Percentiles rank a stretch among this genome's conserved stretches.
Conservation (phyloP, 2,329 filamentous ascomycete genomes). For the Microdochium trichocladiopsis region DNA sequence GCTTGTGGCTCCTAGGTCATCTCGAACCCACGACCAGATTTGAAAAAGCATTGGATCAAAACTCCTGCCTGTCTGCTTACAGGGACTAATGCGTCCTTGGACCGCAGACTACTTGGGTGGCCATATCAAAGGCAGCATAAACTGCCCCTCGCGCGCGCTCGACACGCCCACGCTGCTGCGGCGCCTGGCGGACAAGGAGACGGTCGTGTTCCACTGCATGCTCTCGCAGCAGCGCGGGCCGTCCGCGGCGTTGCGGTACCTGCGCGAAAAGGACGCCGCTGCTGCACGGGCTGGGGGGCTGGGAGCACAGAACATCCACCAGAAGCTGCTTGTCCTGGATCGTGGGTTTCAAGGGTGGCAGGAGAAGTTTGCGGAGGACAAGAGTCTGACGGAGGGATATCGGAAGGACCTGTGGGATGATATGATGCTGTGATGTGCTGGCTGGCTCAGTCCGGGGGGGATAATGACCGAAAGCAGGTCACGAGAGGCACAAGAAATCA, state of each 20-base stretch:
- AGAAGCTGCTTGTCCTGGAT: slow-evolving; percentile 76
- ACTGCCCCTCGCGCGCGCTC: slow-evolving; percentile 67
- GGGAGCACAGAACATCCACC: slow-evolving; percentile 28
- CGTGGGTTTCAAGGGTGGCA: slow-evolving; percentile 87
- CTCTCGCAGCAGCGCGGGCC: slow-evolving; percentile 88
- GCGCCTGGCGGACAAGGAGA: slow-evolving; percentile 67
- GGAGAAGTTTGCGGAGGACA: slow-evolving; percentile 71
- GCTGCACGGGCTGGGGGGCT: slow-evolving; percentile 14
- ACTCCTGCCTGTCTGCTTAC: too few relatives aligned
- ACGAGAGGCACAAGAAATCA: too few relatives aligned
- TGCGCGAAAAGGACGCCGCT: slow-evolving; percentile 58
- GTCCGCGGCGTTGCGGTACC: slow-evolving; percentile 71
- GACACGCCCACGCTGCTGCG: slow-evolving; percentile 80
- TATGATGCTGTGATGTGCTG: background rate
- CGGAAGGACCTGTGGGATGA: slow-evolving; percentile 75
- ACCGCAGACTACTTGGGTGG: slow-evolving; percentile 76
- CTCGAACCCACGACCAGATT: background rate
- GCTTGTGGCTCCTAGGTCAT: background rate
- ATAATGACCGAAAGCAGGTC: too few relatives aligned
- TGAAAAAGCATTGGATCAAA: too few relatives aligned
- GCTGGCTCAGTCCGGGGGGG: too few relatives aligned
- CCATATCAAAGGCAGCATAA: slow-evolving; percentile 71
- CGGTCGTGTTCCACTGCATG: slow-evolving; percentile 90
- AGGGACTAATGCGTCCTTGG: too few relatives aligned
- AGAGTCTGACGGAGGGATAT: slow-evolving; percentile 76